phyloP scores from a whole-genome alignment of 495 filamentous ascomycete genomes.

The Platismatia glauca region DNA sequence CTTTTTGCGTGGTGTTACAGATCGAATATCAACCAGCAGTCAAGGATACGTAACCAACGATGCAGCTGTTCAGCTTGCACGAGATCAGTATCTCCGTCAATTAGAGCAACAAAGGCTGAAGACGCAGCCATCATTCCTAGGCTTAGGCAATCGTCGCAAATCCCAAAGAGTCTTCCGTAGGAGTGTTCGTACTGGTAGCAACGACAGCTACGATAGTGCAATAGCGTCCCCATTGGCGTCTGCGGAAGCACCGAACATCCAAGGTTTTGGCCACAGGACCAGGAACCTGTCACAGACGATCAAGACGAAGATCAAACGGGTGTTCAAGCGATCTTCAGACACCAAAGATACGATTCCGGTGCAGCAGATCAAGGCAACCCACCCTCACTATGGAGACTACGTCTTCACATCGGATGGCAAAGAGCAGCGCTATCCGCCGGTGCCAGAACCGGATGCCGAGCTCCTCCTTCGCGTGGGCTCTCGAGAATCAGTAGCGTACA shows the following conservation, averaged over 20 bases:
- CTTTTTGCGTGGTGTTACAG: conserved; percentile 43
- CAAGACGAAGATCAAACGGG: conserved; percentile 50
- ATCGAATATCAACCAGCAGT: conserved; percentile 20
- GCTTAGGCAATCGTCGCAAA: conserved; percentile 34
- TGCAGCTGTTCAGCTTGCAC: conserved; percentile 40
- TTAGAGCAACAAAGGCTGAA: conserved; percentile 29
- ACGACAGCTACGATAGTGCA: conserved; percentile 29
- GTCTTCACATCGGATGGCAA: conserved; percentile 19
- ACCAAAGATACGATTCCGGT: conserved; percentile 34
- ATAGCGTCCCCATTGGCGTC: conserved; percentile 23
- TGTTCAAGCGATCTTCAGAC: conserved; percentile 46
- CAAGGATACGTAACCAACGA: conserved; percentile 36
- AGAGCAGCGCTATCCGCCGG: conserved; percentile 21
- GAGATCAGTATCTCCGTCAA: conserved; percentile 39
- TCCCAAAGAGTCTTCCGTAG: conserved; percentile 50
- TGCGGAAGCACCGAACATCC: conserved; percentile 23
- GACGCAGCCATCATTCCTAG: conserved; percentile 41
- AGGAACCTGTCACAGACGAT: conserved; percentile 53
- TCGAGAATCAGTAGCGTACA: conserved; percentile 34
- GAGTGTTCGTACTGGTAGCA: conserved; percentile 46
- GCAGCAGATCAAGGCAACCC: conserved; percentile 44
- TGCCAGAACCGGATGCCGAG: conserved; percentile 27
- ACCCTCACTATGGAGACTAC: conserved; percentile 36
- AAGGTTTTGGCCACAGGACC: conserved; percentile 41
- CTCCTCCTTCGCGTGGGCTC: conserved; percentile 36